Base-by-base conservation (phyloP, 1,139 yeast species). In the Pneumocystis jirovecii region DNA sequence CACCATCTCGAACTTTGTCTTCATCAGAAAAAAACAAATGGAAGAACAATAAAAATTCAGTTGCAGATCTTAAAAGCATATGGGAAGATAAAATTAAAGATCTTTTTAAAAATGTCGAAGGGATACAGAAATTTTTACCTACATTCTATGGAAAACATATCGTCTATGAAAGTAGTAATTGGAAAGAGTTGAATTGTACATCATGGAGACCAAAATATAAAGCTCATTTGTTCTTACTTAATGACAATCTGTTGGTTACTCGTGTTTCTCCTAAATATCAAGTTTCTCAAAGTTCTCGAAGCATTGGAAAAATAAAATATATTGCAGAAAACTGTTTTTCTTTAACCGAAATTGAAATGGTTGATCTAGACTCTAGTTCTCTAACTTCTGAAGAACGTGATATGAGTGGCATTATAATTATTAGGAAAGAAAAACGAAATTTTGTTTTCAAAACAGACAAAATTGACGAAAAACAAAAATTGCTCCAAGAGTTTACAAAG, bases 131-230 rank as follows among this genome's bases (percentile, higher is more conserved):
- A 72, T 84, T 82, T 69, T 79, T 91, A 63, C 88, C 90, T 35
- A 83, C 89, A 1, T 76, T 82, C 6, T 89, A 95, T 0, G 95
- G 95, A 1, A 81, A 97, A 65, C 96, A 90, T 73, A 83, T 91
- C 1, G 77, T 89, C 39, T 82, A 85, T 10, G 95, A 89, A 71
- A 85, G 90, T 74, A 86, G 87, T 1, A 82, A 93, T 64, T 91
- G 97, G 97, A 83, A 82, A 68, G 96, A 91, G 74, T 78, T 91
- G 67, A 90, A 90, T 72, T 84, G 87, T 1, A 93, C 95, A 0
- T 90, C 96, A 25, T 85, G 91, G 84, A 87, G 89, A 73, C 85
- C 90, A 0, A 79, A 86, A 61, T 85, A 87, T 71, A 85, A 90
- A 1, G 85, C 86, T 1, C 95, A 87, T 72, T 76, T 91, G 63